Evolutionary conservation across 2,329 filamentous ascomycete genomes (phyloP), one percentile per base, ranked within the genome.

Genomic region (Cucurbitaria berberidis): DNA sequence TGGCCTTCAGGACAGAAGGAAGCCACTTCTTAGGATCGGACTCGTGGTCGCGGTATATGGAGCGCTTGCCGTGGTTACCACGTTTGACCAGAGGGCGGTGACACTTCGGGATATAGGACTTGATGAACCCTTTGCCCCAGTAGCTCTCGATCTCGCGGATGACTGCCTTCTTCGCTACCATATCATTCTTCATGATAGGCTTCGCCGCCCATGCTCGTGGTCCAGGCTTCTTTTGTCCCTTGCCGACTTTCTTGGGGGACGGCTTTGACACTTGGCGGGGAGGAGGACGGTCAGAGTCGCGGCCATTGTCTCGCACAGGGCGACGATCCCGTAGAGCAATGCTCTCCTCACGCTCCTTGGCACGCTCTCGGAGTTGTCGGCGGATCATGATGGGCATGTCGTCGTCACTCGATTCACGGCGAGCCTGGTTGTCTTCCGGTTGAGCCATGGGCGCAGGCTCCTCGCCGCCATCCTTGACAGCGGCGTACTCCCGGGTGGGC

Each of bases 81-180:
- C 57, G 53, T 48, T 71, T 71, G 18, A 65, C 53, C 0, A 71
- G 56, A 0, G 69, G 68, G 3, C 66, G 67, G 41, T 71, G 67
- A 5, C 52, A 61, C 44, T 69, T 67, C 6, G 70, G 70, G n/a
- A 73, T 67, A 51, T 58, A 70, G 1, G 55, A 30, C 8, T 55
- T 60, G 44, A 67, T 70, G 42, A 70, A 73, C 30, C 49, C 47
- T 15, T 60, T 61, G 13, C 70, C 69, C 70, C 70, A 73, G 48
- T 46, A 55, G 24, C 41, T 15, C 45, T 71, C 61, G 21, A 73
- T 70, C 44, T 68, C 61, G 8, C 47, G 51, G 27, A 71, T 66
- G 0, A 71, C 47, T 10, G 59, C 56, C 19, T 53, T 57, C 50
- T 70, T 71, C 2, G 64, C 66, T 1, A 40, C 41, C 41, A 64